Conservation (phyloP, 164 flowering plant genomes). For the Stephania yunnanensis region DNA sequence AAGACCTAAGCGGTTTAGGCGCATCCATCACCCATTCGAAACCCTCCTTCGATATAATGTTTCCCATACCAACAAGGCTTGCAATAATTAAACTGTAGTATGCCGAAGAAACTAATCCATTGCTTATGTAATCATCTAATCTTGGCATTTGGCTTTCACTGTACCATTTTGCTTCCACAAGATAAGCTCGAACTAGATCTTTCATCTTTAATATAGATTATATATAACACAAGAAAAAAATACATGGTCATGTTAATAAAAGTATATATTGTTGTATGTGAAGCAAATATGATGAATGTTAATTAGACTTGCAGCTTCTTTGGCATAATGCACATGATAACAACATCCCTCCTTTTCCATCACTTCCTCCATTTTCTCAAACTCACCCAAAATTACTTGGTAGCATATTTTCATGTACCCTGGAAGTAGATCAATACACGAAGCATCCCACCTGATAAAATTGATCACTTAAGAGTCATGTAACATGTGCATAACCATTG, state of each 20-base stretch:
- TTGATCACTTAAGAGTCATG: not conserved
- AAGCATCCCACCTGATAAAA: conserved; percentile 34
- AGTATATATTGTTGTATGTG: not conserved
- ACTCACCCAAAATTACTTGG: conserved; percentile 20
- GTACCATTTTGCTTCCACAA: conserved; percentile 34
- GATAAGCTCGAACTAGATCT: conserved; percentile 18
- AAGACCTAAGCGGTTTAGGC: conserved; percentile 25
- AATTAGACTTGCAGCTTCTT: conserved; percentile 24
- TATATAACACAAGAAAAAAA: not conserved
- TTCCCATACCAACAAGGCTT: conserved; percentile 34
- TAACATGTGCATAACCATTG: not conserved
- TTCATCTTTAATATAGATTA: conserved; percentile 22
- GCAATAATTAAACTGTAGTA: conserved; percentile 11
- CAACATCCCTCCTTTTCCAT: conserved; percentile 24
- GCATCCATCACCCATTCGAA: conserved; percentile 26
- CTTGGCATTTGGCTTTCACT: conserved; percentile 22
- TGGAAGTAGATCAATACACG: conserved; percentile 27
- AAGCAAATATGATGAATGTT: not conserved
- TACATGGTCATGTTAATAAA: too few species aligned
- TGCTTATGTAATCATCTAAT: conserved; percentile 27
- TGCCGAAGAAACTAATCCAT: conserved; percentile 5
- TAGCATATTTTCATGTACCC: conserved; percentile 34
- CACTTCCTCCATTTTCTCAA: conserved; percentile 24
- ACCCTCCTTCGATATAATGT: conserved; percentile 21
- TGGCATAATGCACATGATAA: conserved; percentile 18